phyloP scores from a whole-genome alignment of 2,329 filamentous ascomycete genomes.

The Hymenotorrendiella dingleyae region DNA sequence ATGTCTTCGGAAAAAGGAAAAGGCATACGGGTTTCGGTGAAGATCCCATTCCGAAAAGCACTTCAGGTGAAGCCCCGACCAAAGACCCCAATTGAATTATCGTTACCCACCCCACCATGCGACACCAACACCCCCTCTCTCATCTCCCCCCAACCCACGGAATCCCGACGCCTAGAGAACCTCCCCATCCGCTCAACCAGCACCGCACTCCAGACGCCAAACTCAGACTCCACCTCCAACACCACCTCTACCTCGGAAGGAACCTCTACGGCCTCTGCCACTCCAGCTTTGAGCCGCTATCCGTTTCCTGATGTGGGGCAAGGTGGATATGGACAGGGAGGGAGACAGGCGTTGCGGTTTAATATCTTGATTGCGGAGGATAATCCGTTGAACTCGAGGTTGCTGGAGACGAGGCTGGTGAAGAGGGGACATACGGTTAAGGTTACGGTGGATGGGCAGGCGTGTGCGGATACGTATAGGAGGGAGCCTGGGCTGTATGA shows the following conservation, averaged over 20 bases:
- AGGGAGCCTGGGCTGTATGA: slow-evolving; percentile 33
- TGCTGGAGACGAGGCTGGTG: slow-evolving; percentile 66
- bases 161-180: no score
- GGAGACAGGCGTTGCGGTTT: slow-evolving; percentile 3
- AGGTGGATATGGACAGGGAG: no score
- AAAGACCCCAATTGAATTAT: background rate
- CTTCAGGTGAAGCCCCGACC: slow-evolving; percentile 1
- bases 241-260: background rate
- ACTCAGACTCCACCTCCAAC: background rate
- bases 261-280: background rate
- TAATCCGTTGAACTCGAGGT: slow-evolving; percentile 76
- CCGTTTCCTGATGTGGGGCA: no score
- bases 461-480: slow-evolving; percentile 69
- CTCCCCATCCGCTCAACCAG: background rate
- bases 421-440: slow-evolving; percentile 69
- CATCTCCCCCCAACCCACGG: no score
- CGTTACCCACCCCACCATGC: slow-evolving; percentile 11
- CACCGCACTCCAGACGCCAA: background rate
- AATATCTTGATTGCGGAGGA: slow-evolving; percentile 71
- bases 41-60: slow-evolving; percentile 21
- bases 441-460: slow-evolving; percentile 65
- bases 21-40: slow-evolving; percentile 21
- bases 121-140: slow-evolving; percentile 1
- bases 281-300: background rate
- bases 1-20: slow-evolving; percentile 14